Evolutionary conservation across 1,139 yeast species (phyloP), one percentile per base, ranked within the genome.

Genomic region (Zygosaccharomyces pseudobailii): DNA sequence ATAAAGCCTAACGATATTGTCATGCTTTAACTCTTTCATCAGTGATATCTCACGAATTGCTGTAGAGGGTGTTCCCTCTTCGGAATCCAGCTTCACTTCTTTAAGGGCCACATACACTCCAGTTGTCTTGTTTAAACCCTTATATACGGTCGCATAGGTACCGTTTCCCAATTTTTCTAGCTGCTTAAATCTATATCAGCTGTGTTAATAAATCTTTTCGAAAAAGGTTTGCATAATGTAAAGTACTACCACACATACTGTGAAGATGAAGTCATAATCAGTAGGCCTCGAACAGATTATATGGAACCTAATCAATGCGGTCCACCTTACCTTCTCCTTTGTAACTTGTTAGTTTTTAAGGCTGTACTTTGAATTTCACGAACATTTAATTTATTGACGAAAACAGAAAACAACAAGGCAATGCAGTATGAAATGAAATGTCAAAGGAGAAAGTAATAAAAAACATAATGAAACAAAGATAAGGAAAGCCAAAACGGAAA

Each of bases 41-140:
- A 92, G 73, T 6, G 97, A 92, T 51, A 92, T 92, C 68, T 92
- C 98, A 58, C 98, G 77, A 55, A 92, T 92, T 6, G 98, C 98
- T 0, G 98, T 92, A 0, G 97, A 89, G 2, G 98, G 98, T 0
- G 97, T 92, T 9, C 98, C 98, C 68, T 92, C 99, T 63, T 90
- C 97, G 20, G 95, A 84, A 65, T 92, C 99, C 54, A 92, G 74
- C 58, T 84, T 88, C 67, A 92, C 94, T 67, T 92, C 98, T 66
- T 92, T 92, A 59, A 92, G 73, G 0, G 98, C 98, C 22, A 92
- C 98, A 45, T 88, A 76, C 30, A 92, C 89, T 5, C 97, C 97
- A 0, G 96, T 85, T 49, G 88, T 79, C 46, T 95, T 79, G 67
- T 92, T 92, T 51, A 96, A 76, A 8, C 97, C 98, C 62, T 90